phyloP scores from a whole-genome alignment of 2,329 filamentous ascomycete genomes.

The Fusarium tanahbumbuense region DNA sequence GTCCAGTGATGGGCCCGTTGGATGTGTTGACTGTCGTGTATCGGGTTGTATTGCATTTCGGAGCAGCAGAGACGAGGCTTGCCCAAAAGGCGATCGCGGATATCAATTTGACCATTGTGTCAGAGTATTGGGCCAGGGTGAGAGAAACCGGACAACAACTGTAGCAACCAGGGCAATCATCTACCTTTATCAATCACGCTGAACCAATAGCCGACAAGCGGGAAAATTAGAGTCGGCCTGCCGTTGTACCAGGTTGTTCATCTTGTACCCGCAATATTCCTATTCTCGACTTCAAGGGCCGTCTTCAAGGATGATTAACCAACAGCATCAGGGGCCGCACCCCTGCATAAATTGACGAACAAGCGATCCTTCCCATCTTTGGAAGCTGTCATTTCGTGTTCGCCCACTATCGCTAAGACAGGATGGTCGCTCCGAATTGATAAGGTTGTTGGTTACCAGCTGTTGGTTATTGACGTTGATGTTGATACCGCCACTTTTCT shows the following conservation, averaged over 20 bases:
- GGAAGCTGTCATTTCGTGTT: background rate
- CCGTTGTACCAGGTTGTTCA: background rate
- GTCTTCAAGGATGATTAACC: background rate
- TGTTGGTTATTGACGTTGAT: background rate
- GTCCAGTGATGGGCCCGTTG: constrained; percentile 51
- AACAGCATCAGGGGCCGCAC: background rate
- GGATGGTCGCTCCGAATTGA: background rate
- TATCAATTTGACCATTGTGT: background rate
- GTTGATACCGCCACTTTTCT: background rate
- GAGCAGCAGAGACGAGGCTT: constrained; percentile 14
- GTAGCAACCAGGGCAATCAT: background rate
- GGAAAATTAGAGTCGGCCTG: background rate
- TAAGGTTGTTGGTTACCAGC: background rate
- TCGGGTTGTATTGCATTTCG: constrained; percentile 24
- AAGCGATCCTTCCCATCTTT: background rate
- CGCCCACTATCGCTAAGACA: background rate
- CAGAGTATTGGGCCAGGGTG: background rate
- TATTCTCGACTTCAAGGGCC: background rate
- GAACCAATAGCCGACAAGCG: background rate
- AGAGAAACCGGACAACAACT: background rate
- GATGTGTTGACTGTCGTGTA: constrained; percentile 48
- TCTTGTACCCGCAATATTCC: background rate
- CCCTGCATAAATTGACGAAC: constrained; percentile 1
- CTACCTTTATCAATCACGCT: background rate
- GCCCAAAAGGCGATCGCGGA: constrained; percentile 13